Conservation (phyloP, 2,329 filamentous ascomycete genomes). For the Aphanocladium album region DNA sequence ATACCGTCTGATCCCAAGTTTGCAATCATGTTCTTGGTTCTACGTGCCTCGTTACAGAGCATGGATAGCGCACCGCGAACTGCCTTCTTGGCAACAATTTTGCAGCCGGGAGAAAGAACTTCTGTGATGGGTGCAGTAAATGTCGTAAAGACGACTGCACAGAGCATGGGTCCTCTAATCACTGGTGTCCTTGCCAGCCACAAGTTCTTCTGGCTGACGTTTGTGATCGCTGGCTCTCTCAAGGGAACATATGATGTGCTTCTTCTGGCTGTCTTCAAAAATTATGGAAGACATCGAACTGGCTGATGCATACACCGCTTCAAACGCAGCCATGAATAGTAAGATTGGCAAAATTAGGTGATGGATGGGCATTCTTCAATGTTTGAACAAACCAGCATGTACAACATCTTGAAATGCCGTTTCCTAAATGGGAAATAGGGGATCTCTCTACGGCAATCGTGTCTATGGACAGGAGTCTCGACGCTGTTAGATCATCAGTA, state of each 20-base stretch:
- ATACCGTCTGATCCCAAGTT: conserved; percentile 47
- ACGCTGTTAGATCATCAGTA: not conserved
- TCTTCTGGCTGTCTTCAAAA: conserved; percentile 45
- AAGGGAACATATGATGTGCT: conserved; percentile 59
- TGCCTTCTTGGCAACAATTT: conserved; percentile 62
- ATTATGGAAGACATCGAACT: conserved; percentile 1
- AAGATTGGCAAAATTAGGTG: not conserved
- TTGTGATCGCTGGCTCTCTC: conserved; percentile 56
- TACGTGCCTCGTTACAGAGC: conserved; percentile 56
- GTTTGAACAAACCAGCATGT: too few species aligned
- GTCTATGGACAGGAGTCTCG: too few species aligned
- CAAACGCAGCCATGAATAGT: not conserved
- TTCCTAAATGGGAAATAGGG: too few species aligned
- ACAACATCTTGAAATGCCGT: too few species aligned
- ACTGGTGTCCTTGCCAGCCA: conserved; percentile 58
- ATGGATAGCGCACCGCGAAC: conserved; percentile 69
- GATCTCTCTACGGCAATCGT: too few species aligned
- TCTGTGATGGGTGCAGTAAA: conserved; percentile 68
- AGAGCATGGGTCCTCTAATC: conserved; percentile 57
- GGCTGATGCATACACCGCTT: not conserved
- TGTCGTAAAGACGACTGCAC: conserved; percentile 60
- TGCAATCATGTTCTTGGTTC: conserved; percentile 55
- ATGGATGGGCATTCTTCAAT: too few species aligned
- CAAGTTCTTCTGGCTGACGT: conserved; percentile 55
- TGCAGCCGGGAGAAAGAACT: conserved; percentile 62